Percentiles rank a stretch among this genome's conserved stretches.
Evolutionary conservation across 2,329 filamentous ascomycete genomes (phyloP).

Genomic region (Fusarium mangiferae): DNA sequence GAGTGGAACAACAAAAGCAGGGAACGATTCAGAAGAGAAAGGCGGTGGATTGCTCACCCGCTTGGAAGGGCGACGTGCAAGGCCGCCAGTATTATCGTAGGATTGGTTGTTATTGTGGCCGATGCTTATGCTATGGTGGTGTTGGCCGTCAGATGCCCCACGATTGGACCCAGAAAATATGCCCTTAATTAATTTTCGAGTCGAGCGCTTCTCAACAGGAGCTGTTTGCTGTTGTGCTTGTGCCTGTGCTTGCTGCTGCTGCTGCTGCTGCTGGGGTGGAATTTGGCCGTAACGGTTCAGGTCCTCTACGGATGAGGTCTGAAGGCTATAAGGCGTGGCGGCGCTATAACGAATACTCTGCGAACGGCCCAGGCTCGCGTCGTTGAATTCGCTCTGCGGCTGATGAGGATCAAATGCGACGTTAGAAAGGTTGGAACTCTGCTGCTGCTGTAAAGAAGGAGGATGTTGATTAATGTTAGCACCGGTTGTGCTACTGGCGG

Average conservation of each 20-base stretch:
- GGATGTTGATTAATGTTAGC: conserved; percentile 43
- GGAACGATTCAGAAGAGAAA: conserved; percentile 54
- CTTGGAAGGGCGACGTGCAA: conserved; percentile 67
- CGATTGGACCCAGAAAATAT: conserved; percentile 59
- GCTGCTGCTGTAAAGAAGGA: conserved; percentile 46
- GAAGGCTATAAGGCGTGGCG: conserved; percentile 47
- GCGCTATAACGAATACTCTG: conserved; percentile 62
- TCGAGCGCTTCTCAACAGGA: conserved; percentile 59
- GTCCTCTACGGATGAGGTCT: conserved; percentile 56
- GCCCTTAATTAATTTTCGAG: conserved; percentile 65
- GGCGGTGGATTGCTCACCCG: conserved; percentile 61
- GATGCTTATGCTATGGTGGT: conserved; percentile 46
- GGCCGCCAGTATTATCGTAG: conserved; percentile 61
- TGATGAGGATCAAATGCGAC: conserved; percentile 50
- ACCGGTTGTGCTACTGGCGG: conserved; percentile 38
- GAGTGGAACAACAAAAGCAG: conserved; percentile 46
- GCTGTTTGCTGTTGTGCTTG: conserved; percentile 42
- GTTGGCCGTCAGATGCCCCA: conserved; percentile 41
- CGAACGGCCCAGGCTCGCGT: conserved; percentile 57
- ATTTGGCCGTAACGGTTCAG: conserved; percentile 44
- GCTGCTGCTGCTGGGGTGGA: conserved; percentile 46
- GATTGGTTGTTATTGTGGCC: conserved; percentile 43
- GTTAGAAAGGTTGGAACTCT: conserved; percentile 39
- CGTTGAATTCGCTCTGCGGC: conserved; percentile 56
- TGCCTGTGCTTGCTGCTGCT: conserved; percentile 40